Evolutionary conservation across 768 basidiomycete genomes (phyloP).

Genomic region (Pleurotus cornucopiae): DNA sequence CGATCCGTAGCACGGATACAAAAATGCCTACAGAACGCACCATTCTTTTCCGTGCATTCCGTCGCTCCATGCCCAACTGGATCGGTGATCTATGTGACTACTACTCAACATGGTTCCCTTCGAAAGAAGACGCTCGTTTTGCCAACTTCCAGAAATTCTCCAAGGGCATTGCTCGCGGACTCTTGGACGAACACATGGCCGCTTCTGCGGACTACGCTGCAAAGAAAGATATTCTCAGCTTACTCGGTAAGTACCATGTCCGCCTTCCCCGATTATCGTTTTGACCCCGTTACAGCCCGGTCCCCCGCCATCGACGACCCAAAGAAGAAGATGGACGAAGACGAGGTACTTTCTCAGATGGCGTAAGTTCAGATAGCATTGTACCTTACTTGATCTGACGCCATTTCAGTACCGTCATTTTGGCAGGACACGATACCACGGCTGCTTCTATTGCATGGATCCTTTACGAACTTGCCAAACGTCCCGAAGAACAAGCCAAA

Average conservation of each 20-base stretch:
- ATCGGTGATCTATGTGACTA: background rate
- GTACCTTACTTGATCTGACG: background rate
- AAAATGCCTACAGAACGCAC: background rate
- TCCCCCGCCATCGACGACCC: constrained; percentile 4
- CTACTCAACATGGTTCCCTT: background rate
- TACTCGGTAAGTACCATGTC: background rate
- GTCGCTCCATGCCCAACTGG: background rate
- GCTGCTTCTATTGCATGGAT: constrained; percentile 21
- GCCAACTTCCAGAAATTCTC: background rate
- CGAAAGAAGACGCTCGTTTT: background rate
- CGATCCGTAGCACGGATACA: background rate
- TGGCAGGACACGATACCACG: constrained; percentile 17
- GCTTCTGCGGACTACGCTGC: background rate
- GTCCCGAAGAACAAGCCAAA: constrained; percentile 25
- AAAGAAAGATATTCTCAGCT: constrained; percentile 26
- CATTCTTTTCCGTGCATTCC: constrained; percentile 4
- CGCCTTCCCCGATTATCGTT: background rate
- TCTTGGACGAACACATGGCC: background rate
- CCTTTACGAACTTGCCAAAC: constrained; percentile 22
- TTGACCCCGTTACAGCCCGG: background rate
- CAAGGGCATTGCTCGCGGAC: background rate
- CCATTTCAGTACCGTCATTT: constrained; percentile 6
- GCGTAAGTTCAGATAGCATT: constrained; percentile 9
- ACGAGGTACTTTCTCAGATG: constrained; percentile 16
- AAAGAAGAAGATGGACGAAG: constrained; percentile 14